These are phyloP conservation scores for Cyclanthera cordifolia DNA, from an alignment of 306 rosid species.

Conservation along the genomic window DNA sequence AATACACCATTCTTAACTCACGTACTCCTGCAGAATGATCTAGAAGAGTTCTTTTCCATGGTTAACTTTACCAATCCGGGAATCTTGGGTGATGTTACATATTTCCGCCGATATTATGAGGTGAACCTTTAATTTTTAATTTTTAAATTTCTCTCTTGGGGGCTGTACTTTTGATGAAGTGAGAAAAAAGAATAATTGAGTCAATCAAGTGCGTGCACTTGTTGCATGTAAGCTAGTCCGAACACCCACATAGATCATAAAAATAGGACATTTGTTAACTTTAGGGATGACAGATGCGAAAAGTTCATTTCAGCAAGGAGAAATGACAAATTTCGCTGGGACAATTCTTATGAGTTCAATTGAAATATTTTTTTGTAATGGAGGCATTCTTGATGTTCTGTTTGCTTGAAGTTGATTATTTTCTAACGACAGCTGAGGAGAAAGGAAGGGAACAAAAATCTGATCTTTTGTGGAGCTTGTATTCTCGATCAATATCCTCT, in stretches of 20 bases:
- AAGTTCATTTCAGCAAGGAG: background rate
- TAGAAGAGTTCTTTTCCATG: constrained; percentile 90
- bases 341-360: background rate
- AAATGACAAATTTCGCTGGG: background rate
- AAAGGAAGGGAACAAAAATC: no score
- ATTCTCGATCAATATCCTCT: no score
- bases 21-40: constrained; percentile 63
- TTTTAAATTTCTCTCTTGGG: background rate
- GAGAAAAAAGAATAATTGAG: background rate
- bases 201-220: constrained; percentile 5
- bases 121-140: constrained; percentile 28
- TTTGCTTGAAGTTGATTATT: background rate
- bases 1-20: background rate
- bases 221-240: background rate
- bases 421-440: background rate
- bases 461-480: no score
- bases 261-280: background rate
- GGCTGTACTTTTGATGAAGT: background rate
- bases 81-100: constrained; percentile 53
- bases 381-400: background rate
- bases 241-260: no score
- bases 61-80: constrained; percentile 92
- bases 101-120: constrained; percentile 84
- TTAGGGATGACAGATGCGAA: background rate
- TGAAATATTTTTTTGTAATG: background rate